These are phyloP conservation scores for Agrostemma githago DNA, from an alignment of 148 eudicot species.

Conservation along the genomic window DNA sequence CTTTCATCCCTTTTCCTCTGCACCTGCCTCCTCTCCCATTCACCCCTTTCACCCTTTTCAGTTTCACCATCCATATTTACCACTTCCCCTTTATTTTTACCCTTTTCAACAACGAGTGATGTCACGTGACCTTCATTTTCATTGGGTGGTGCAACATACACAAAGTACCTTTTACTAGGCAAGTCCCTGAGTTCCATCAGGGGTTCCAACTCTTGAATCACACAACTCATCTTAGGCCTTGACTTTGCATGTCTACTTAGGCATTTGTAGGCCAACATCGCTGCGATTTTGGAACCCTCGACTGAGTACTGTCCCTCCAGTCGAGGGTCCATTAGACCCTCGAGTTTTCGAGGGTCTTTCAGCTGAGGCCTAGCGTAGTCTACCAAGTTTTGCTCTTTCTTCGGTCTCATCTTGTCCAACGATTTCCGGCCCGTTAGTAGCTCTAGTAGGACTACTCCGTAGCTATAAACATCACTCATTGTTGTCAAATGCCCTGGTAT, in stretches of 20 bases:
- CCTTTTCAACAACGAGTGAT: constrained; percentile 2
- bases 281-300: constrained; percentile 55
- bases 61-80: neutral
- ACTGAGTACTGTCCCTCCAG: constrained; percentile 62
- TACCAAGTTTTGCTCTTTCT: constrained; percentile 45
- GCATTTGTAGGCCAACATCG: constrained; percentile 56
- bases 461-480: constrained; percentile 72
- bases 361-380: constrained; percentile 63
- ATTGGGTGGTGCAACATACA: constrained; percentile 32
- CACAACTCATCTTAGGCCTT: constrained; percentile 52
- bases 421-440: constrained; percentile 53
- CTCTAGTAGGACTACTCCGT: constrained; percentile 65
- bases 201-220: constrained; percentile 42
- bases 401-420: constrained; percentile 44
- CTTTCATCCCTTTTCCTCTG: constrained; percentile 3
- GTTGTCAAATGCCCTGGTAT: constrained; percentile 53
- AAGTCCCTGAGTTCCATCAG: constrained; percentile 40
- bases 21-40: constrained; percentile 7
- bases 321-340: constrained; percentile 52
- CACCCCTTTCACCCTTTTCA: constrained; percentile 9
- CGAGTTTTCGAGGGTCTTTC: constrained; percentile 44
- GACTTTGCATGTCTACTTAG: constrained; percentile 38
- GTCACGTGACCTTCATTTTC: constrained; percentile 6
- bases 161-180: constrained; percentile 32
- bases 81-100: neutral